These are phyloP conservation scores for Paspalum notatum DNA, from an alignment of 176 grass and related monocot genomes.

Conservation along the genomic window DNA sequence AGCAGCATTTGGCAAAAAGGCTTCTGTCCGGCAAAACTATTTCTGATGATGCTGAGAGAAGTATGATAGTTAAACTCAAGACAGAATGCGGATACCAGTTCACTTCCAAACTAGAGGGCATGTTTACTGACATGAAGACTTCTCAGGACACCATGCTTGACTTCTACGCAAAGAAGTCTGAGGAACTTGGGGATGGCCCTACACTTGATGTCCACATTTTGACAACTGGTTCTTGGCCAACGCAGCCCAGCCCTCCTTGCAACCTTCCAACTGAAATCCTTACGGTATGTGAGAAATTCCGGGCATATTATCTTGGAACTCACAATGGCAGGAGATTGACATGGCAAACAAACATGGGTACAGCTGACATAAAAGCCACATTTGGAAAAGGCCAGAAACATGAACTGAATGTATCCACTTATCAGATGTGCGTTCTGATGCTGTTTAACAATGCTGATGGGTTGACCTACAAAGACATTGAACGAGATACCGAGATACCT, in stretches of 20 bases:
- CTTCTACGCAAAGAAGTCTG: slow-evolving; percentile 76
- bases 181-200: slow-evolving; percentile 77
- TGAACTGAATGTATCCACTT: slow-evolving; percentile 97
- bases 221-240: slow-evolving; percentile 95
- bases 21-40: slow-evolving; percentile 88
- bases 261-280: slow-evolving; percentile 92
- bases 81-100: slow-evolving; percentile 98
- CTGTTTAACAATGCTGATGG: slow-evolving; percentile 72
- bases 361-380: slow-evolving; percentile 91
- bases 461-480: slow-evolving; percentile 79
- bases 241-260: slow-evolving; percentile 76
- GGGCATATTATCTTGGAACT: slow-evolving; percentile 90
- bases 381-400: slow-evolving; percentile 94
- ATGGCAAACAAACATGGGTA: slow-evolving; percentile 99
- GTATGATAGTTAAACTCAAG: slow-evolving; percentile 99
- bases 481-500: slow-evolving; percentile 84
- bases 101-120: slow-evolving; percentile 95
- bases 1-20: slow-evolving; percentile 89
- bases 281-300: slow-evolving; percentile 78
- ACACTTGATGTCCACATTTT: slow-evolving; percentile 92
- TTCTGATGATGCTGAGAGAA: slow-evolving; percentile 96
- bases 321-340: slow-evolving; percentile 92
- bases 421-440: slow-evolving; percentile 98
- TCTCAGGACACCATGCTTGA: slow-evolving; percentile 95
- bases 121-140: slow-evolving; percentile 99